Conservation (phyloP, 495 filamentous ascomycete genomes). For the Aspergillus cavernicola region DNA sequence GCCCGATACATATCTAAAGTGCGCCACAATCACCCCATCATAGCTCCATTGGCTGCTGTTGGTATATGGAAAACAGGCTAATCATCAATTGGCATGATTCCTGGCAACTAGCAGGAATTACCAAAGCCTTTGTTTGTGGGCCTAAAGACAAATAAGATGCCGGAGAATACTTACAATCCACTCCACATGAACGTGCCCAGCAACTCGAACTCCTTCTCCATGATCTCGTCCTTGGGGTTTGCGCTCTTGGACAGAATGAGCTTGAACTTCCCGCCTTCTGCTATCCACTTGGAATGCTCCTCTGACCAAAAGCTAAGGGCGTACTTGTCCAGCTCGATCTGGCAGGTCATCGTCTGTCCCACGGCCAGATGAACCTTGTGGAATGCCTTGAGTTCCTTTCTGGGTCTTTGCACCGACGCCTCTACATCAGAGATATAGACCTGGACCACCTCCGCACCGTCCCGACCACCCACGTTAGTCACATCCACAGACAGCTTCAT, state of each 20-base stretch:
- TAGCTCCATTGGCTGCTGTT: too few species aligned
- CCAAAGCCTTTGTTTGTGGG: too few species aligned
- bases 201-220: not conserved
- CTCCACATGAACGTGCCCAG: not conserved
- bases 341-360: slow-evolving; percentile 49
- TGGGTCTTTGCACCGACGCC: slow-evolving; percentile 45
- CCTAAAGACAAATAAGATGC: too few species aligned
- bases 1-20: too few species aligned
- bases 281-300: not conserved
- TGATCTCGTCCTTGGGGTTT: not conserved
- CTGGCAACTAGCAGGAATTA: too few species aligned
- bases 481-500: slow-evolving; percentile 27
- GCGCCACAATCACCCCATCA: too few species aligned
- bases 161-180: too few species aligned
- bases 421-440: slow-evolving; percentile 53
- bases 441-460: slow-evolving; percentile 70
- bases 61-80: too few species aligned
- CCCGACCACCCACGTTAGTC: slow-evolving; percentile 62
- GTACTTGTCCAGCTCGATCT: not conserved
- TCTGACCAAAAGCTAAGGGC: not conserved
- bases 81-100: too few species aligned
- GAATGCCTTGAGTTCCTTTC: slow-evolving; percentile 64
- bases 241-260: not conserved
- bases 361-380: slow-evolving; percentile 60
- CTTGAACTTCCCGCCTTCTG: not conserved